phyloP scores from a whole-genome alignment of 1,284 basidiomycete species.

The Ceratobasidium papillatum region DNA sequence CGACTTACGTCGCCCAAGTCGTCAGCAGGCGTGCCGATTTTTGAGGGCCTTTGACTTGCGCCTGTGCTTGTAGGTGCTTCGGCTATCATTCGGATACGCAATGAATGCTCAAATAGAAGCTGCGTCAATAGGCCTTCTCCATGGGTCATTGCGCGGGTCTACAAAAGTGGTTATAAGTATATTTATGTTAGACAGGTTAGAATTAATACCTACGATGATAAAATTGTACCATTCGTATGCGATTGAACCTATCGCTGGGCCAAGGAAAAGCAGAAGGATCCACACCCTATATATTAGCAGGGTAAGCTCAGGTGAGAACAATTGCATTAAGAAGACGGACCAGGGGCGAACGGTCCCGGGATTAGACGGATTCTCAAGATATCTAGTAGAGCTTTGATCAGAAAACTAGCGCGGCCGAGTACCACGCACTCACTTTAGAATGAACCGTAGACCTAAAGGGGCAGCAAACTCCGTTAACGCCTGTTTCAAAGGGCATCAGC shows the following conservation, averaged over 20 bases:
- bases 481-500: not conserved
- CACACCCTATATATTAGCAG: constrained; percentile 41
- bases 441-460: constrained; percentile 43
- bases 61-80: constrained; percentile 25
- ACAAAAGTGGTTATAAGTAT: not conserved
- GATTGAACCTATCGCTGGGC: constrained; percentile 41
- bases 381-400: not conserved
- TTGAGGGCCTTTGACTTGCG: not conserved
- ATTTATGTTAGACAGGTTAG: not conserved
- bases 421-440: constrained; percentile 1
- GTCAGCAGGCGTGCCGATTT: not conserved
- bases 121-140: constrained; percentile 45
- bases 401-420: not conserved
- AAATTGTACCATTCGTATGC: constrained; percentile 43
- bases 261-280: constrained; percentile 42
- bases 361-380: constrained; percentile 40
- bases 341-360: constrained; percentile 41
- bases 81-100: constrained; percentile 65
- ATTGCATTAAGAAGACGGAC: constrained; percentile 11
- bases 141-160: constrained; percentile 40
- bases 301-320: not conserved
- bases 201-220: constrained; percentile 15
- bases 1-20: no score
- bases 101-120: constrained; percentile 57
- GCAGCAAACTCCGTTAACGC: constrained; percentile 40